Base-by-base conservation (phyloP, 306 rosid species). In the Sesbania bispinosa region DNA sequence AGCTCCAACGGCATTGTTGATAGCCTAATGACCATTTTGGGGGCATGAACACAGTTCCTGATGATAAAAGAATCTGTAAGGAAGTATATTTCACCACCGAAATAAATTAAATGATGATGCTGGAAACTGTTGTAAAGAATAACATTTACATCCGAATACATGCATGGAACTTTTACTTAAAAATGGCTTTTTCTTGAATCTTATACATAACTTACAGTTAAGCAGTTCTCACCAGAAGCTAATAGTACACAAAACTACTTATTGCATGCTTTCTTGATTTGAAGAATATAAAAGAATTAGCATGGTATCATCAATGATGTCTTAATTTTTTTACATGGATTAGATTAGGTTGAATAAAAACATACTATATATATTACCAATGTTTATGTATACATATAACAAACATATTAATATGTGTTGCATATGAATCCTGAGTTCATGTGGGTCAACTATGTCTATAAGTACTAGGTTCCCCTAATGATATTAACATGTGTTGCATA, bases 1-100 rank as follows among this genome's bases (percentile, higher is more conserved):
- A 88, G 80, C 98, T 90, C 85, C 88, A 93, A 67, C 93, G 97
- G 64, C 98, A 87, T 80, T 93, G 98, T 10, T 90, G 98, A 83
- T 93, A 93, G 77, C 97, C 98, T 69, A 93, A 73, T 62, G 98
- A 78, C 97, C 98, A 93, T 77, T 90, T 93, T 66, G 97, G 96
- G 33, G 98, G 98, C 96, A 93, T 87, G 75, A 87, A 90, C 26
- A 85, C 79, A 47, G 96, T 85, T 46, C 97, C 98, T 93, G 74
- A 26, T 23, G 75, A 61, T 21, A 53, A 50, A 54, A 38, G 45
- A 75, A 62, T 24, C 20, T 26, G 53, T 64, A 39, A 85, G 62
- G 21, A 80, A 50, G 42, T 19, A 24, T 36, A 47, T 30, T 32
- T 42, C 41, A 36, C 48, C 35, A 20, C 11, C 36, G 63, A 42